Conservation (phyloP, 1,139 yeast genomes). For the Hemisphaericaspora xylanilytica region DNA sequence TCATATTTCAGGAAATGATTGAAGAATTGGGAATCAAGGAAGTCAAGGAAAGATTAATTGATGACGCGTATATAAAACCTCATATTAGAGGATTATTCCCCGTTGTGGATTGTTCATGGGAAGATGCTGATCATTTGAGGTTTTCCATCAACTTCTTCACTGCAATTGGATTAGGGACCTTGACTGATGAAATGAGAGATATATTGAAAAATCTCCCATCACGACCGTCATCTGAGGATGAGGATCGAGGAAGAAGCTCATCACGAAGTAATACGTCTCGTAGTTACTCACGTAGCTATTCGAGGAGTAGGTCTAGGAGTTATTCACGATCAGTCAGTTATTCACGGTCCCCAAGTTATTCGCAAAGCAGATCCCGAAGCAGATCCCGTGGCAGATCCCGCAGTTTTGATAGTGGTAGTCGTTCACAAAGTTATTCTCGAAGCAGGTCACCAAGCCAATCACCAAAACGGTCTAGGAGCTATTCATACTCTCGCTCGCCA, state of each 20-base stretch:
- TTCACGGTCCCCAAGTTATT: constrained; percentile 11
- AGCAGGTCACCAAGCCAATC: constrained; percentile 15
- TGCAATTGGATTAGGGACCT: constrained; percentile 81
- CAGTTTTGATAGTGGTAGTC: constrained; percentile 8
- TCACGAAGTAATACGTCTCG: constrained; percentile 12
- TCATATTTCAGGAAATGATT: constrained; percentile 75
- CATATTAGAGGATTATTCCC: constrained; percentile 52
- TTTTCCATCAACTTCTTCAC: constrained; percentile 90
- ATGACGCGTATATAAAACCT: constrained; percentile 46
- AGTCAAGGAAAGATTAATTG: constrained; percentile 48
- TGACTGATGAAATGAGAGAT: constrained; percentile 81
- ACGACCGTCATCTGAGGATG: constrained; percentile 3
- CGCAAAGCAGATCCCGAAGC: no score
- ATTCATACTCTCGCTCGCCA: constrained; percentile 8
- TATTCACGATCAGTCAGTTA: constrained; percentile 8
- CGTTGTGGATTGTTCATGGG: constrained; percentile 37
- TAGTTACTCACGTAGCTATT: constrained; percentile 10
- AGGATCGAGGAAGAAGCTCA: constrained; percentile 19
- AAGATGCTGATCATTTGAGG: constrained; percentile 57
- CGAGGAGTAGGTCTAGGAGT: constrained; percentile 18
- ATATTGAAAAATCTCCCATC: constrained; percentile 30
- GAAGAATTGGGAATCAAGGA: constrained; percentile 68
- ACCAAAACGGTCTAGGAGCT: background rate
- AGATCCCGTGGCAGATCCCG: constrained; percentile 11
- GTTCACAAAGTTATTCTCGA: constrained; percentile 10